A percentile compares a stretch with the other conserved stretches of the same genome.
Conservation (phyloP, 306 rosid species). For the Vigna mungo region DNA sequence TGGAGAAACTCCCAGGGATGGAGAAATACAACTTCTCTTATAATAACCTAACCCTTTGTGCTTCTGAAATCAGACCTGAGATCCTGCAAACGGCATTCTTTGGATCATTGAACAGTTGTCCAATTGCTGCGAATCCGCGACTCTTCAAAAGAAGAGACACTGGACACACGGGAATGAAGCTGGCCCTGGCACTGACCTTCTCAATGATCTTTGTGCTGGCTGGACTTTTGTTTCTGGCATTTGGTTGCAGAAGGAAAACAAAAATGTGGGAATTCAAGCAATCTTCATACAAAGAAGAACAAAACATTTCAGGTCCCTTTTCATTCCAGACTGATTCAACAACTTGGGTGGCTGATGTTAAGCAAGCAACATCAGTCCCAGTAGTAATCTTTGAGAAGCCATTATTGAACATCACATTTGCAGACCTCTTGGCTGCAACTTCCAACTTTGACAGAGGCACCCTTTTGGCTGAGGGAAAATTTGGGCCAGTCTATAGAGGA, state of each 20-base stretch:
- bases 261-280: constrained; percentile 85
- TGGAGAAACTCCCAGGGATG: constrained; percentile 76
- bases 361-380: constrained; percentile 90
- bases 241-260: constrained; percentile 80
- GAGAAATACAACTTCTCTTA: constrained; percentile 89
- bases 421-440: constrained; percentile 92
- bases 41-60: constrained; percentile 85
- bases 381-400: constrained; percentile 97
- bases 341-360: constrained; percentile 99
- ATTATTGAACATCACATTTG: constrained; percentile 82
- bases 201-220: constrained; percentile 76
- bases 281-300: constrained; percentile 79
- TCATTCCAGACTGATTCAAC: constrained; percentile 97
- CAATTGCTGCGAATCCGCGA: constrained; percentile 88
- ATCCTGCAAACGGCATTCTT: constrained; percentile 61
- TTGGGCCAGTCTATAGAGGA: constrained; percentile 95
- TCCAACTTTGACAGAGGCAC: constrained; percentile 94
- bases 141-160: constrained; percentile 55
- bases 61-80: constrained; percentile 60
- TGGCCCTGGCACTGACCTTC: constrained; percentile 79
- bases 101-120: constrained; percentile 82
- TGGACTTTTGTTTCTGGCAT: constrained; percentile 81
- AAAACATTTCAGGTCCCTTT: constrained; percentile 88
- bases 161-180: constrained; percentile 62
- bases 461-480: constrained; percentile 98